Conservation (phyloP, 352 stramenopile species). For the Phytopythium boreale region DNA sequence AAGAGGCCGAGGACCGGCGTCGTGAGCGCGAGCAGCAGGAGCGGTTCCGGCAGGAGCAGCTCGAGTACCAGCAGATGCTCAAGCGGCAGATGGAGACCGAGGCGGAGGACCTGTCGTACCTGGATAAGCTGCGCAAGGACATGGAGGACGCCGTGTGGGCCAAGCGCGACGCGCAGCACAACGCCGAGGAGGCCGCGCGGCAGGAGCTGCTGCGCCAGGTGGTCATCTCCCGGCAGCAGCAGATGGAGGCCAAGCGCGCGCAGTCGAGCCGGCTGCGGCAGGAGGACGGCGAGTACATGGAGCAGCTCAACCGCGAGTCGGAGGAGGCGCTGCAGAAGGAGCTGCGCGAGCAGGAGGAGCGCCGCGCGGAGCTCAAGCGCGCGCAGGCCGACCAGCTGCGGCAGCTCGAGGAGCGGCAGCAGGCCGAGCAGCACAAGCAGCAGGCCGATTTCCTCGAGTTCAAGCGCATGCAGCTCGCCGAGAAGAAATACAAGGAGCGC, state of each 20-base stretch:
- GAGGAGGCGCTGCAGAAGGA: constrained; percentile 80
- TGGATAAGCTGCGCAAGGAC: constrained; percentile 75
- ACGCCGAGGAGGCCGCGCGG: constrained; percentile 63
- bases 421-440: constrained; percentile 54
- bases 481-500: constrained; percentile 76
- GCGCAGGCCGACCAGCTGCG: constrained; percentile 61
- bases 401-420: constrained; percentile 48
- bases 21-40: constrained; percentile 60
- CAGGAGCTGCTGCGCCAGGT: constrained; percentile 73
- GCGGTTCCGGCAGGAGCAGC: constrained; percentile 63
- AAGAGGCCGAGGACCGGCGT: constrained; percentile 58
- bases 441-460: constrained; percentile 72
- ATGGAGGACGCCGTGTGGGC: constrained; percentile 80
- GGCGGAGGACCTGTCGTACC: constrained; percentile 56
- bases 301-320: constrained; percentile 54
- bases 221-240: constrained; percentile 48
- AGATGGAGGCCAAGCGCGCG: constrained; percentile 48
- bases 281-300: constrained; percentile 61
- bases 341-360: constrained; percentile 69
- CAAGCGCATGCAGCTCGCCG: constrained; percentile 70
- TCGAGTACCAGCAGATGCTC: constrained; percentile 75
- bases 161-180: constrained; percentile 69
- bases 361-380: constrained; percentile 56
- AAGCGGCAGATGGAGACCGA: constrained; percentile 73
- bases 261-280: constrained; percentile 32